Evolutionary conservation across 2,329 filamentous ascomycete species (phyloP).

Genomic region (Geosmithia putterillii): DNA sequence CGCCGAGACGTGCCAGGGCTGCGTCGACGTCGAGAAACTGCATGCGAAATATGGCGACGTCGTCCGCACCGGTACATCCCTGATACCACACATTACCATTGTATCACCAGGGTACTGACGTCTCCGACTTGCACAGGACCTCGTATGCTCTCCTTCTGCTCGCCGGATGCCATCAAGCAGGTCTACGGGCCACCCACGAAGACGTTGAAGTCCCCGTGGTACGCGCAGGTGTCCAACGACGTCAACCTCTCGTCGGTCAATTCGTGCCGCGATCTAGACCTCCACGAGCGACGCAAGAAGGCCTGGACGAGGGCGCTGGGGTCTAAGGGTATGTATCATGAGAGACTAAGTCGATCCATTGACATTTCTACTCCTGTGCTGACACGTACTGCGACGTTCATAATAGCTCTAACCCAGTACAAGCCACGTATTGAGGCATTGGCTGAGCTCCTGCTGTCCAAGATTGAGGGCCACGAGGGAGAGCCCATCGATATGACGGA

Average conservation of each 20-base stretch:
- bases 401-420: constrained; percentile 2
- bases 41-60: constrained; percentile 16
- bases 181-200: constrained; percentile 9
- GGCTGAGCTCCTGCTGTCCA: constrained; percentile 8
- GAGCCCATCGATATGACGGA: constrained; percentile 13
- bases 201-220: constrained; percentile 1
- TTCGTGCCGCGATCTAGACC: constrained; percentile 14
- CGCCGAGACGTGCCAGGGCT: constrained; percentile 10
- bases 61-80: constrained; percentile 13
- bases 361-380: neutral
- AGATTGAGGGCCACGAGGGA: constrained; percentile 10
- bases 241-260: constrained; percentile 16
- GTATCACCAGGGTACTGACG: constrained; percentile 6
- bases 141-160: constrained; percentile 18
- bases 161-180: constrained; percentile 12
- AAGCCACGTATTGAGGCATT: neutral
- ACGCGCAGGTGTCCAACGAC: constrained; percentile 7
- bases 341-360: neutral
- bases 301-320: constrained; percentile 12
- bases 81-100: neutral
- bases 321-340: constrained; percentile 1
- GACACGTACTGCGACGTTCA: neutral
- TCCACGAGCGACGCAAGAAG: constrained; percentile 17
- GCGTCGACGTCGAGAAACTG: constrained; percentile 12
- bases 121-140: constrained; percentile 8